Conservation (phyloP, 2,329 filamentous ascomycete genomes). For the Cyanodermella asteris region DNA sequence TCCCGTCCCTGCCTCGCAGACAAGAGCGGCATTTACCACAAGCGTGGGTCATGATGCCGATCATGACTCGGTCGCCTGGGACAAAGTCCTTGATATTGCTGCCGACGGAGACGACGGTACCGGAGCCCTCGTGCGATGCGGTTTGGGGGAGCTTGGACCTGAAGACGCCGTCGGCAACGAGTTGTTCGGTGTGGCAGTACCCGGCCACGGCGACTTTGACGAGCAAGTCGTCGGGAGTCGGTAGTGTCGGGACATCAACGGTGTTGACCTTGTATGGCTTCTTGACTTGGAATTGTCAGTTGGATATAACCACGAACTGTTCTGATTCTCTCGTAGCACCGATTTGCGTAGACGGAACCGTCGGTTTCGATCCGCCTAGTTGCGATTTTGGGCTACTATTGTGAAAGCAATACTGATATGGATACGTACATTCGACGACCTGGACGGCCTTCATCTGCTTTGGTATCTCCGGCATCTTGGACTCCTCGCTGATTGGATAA, state of each 20-base stretch:
- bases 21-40: slow-evolving; percentile 34
- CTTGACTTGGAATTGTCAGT: slow-evolving; percentile 19
- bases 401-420: too few species aligned
- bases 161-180: slow-evolving; percentile 31
- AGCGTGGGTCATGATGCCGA: slow-evolving; percentile 28
- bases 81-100: slow-evolving; percentile 20
- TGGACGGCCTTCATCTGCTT: too few species aligned
- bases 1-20: slow-evolving; percentile 22
- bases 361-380: too few species aligned
- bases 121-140: slow-evolving; percentile 35
- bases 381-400: too few species aligned
- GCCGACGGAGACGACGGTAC: slow-evolving; percentile 30
- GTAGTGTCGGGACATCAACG: slow-evolving; percentile 24
- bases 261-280: slow-evolving; percentile 31
- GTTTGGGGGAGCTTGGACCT: slow-evolving; percentile 26
- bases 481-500: too few species aligned
- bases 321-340: too few species aligned
- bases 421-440: too few species aligned
- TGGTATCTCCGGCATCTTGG: too few species aligned
- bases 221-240: slow-evolving; percentile 32
- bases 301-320: background rate
- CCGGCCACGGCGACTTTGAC: slow-evolving; percentile 37
- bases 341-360: too few species aligned
- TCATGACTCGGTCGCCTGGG: slow-evolving; percentile 34
- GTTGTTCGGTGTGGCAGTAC: slow-evolving; percentile 40